These are phyloP conservation scores for Mucor racemosus DNA, from an alignment of 371 early-diverging fungal species.

Conservation along the genomic window DNA sequence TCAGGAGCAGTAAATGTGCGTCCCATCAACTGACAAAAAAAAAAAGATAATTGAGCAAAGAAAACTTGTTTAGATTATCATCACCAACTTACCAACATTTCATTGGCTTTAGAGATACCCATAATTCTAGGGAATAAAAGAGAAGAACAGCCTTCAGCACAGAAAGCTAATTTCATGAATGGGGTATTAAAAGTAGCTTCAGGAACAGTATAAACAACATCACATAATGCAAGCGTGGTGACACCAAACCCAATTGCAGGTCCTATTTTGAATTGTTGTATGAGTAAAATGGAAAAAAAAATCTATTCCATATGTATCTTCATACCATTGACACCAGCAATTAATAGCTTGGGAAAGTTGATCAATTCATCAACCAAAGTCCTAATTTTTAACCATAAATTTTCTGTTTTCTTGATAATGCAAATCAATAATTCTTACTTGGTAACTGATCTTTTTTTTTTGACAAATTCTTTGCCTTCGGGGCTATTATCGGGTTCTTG, in stretches of 20 bases:
- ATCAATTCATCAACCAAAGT: slow-evolving; percentile 63
- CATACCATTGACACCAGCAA: slow-evolving; percentile 75
- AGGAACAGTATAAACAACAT: slow-evolving; percentile 69
- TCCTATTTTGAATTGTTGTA: slow-evolving; percentile 38
- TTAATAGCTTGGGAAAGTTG: slow-evolving; percentile 72
- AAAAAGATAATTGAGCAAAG: neutral
- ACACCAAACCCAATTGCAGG: slow-evolving; percentile 74
- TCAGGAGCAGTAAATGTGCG: slow-evolving; percentile 59
- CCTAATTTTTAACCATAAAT: slow-evolving; percentile 21
- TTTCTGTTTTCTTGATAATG: neutral
- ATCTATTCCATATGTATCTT: neutral
- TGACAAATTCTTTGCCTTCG: slow-evolving; percentile 33
- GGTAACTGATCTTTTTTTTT: slow-evolving; percentile 24
- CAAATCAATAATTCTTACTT: slow-evolving; percentile 15
- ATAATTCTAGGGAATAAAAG: slow-evolving; percentile 65
- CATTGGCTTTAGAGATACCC: slow-evolving; percentile 65
- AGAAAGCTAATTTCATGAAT: slow-evolving; percentile 74
- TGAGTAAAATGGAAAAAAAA: neutral
- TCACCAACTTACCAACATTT: slow-evolving; percentile 56
- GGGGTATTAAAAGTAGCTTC: slow-evolving; percentile 71
- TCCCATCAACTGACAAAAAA: slow-evolving; percentile 49
- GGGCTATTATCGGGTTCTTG: slow-evolving; percentile 41
- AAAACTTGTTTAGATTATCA: too few relatives aligned
- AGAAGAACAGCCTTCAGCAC: slow-evolving; percentile 72
- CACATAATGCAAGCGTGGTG: slow-evolving; percentile 71